Evolutionary conservation across 768 basidiomycete genomes (phyloP).

Genomic region (Lentinula sp.): DNA sequence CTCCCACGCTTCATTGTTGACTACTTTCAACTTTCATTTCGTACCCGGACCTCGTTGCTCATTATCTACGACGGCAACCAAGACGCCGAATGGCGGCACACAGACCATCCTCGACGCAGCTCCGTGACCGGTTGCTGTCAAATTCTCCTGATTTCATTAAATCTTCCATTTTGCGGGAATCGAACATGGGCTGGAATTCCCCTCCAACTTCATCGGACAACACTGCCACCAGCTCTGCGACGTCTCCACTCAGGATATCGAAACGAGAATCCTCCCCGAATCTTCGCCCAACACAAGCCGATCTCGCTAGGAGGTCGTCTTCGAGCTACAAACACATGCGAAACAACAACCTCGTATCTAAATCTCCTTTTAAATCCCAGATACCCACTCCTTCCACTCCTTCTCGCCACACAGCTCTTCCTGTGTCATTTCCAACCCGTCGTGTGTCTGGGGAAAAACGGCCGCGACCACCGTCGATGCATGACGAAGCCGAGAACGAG

Average conservation of each 20-base stretch:
- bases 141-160: constrained; percentile 62
- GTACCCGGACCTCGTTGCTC: not conserved
- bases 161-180: constrained; percentile 56
- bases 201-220: constrained; percentile 31
- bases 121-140: constrained; percentile 55
- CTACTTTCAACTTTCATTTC: not conserved
- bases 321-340: constrained; percentile 76
- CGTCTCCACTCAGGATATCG: constrained; percentile 67
- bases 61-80: not conserved
- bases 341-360: constrained; percentile 75
- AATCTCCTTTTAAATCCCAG: constrained; percentile 79
- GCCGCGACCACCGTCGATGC: constrained; percentile 65
- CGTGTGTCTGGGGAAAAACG: constrained; percentile 77
- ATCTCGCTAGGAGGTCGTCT: constrained; percentile 61
- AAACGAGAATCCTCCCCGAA: constrained; percentile 52
- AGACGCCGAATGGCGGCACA: constrained; percentile 8
- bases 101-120: constrained; percentile 36
- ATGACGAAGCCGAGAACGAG: constrained; percentile 59
- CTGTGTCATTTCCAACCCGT: constrained; percentile 31
- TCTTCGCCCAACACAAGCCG: constrained; percentile 35
- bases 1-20: constrained; percentile 4
- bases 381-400: constrained; percentile 44
- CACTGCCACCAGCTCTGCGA: constrained; percentile 27
- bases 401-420: constrained; percentile 21
- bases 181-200: constrained; percentile 59